Evolutionary conservation across 2,329 filamentous ascomycete genomes (phyloP).

Genomic region (Pseudogymnoascus sp.): DNA sequence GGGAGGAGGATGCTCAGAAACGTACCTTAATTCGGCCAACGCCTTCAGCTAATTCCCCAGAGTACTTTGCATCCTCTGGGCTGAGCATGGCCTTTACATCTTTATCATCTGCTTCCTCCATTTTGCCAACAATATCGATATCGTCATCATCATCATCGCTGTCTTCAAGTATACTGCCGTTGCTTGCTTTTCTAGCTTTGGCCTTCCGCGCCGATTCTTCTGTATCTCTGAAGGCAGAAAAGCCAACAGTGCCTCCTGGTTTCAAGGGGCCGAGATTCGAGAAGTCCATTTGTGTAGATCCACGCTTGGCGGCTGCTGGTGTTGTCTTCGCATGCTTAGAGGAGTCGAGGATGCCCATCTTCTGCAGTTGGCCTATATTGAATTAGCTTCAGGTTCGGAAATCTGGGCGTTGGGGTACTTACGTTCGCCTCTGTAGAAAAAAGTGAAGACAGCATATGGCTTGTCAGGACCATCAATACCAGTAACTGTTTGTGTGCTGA

Average conservation of each 20-base stretch:
- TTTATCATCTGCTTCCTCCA: constrained; percentile 58
- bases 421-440: constrained; percentile 95
- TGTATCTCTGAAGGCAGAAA: constrained; percentile 76
- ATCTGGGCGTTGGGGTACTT: constrained; percentile 37
- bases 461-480: constrained; percentile 94
- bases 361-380: constrained; percentile 75
- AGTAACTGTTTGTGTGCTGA: constrained; percentile 98
- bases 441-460: constrained; percentile 94
- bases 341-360: constrained; percentile 81
- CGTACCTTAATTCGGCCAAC: constrained; percentile 72
- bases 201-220: constrained; percentile 50
- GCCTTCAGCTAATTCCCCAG: constrained; percentile 70
- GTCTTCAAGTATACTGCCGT: constrained; percentile 45
- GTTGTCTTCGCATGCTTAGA: constrained; percentile 58
- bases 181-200: constrained; percentile 56
- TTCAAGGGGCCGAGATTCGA: constrained; percentile 78
- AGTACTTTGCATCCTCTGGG: constrained; percentile 64
- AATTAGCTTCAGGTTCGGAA: constrained; percentile 15
- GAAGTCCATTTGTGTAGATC: constrained; percentile 79
- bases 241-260: constrained; percentile 79
- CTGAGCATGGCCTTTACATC: constrained; percentile 52
- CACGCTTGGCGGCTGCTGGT: constrained; percentile 60
- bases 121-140: constrained; percentile 55
- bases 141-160: constrained; percentile 70
- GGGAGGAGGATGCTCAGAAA: background rate